phyloP scores from a whole-genome alignment of 805 yeast genomes.

The Zygosaccharomyces siamensis region DNA sequence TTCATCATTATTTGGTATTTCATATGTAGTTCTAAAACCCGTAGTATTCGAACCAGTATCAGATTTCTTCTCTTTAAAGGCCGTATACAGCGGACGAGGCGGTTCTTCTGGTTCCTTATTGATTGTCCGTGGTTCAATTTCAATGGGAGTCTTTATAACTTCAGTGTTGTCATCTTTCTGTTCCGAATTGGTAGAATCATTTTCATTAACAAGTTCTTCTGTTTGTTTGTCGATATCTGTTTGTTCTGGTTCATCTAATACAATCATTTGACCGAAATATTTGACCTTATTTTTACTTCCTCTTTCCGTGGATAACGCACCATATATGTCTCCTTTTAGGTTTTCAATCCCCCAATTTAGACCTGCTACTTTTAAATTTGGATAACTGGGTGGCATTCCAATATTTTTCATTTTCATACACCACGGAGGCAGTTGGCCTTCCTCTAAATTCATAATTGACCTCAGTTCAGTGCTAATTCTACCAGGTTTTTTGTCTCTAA shows the following conservation, averaged over 20 bases:
- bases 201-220: neutral
- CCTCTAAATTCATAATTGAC: conserved; percentile 63
- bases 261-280: conserved; percentile 34
- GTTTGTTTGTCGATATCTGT: conserved; percentile 12
- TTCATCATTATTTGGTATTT: conserved; percentile 1
- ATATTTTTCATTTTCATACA: conserved; percentile 55
- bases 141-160: neutral
- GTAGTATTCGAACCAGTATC: neutral
- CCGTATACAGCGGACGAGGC: conserved; percentile 19
- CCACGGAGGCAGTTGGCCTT: conserved; percentile 73
- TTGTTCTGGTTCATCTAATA: conserved; percentile 17
- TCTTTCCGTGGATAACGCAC: conserved; percentile 20
- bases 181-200: neutral
- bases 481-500: conserved; percentile 58
- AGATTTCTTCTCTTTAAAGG: conserved; percentile 16
- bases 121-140: neutral
- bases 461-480: conserved; percentile 55
- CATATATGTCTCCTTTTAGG: conserved; percentile 36
- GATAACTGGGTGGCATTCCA: conserved; percentile 85
- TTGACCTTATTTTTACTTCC: conserved; percentile 12
- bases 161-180: neutral
- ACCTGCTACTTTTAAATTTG: conserved; percentile 55
- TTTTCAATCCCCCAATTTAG: conserved; percentile 40
- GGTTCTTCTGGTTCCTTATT: conserved; percentile 3
- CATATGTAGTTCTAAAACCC: conserved; percentile 8